A percentile compares a stretch with the other conserved stretches of the same genome.
Evolutionary conservation across 768 basidiomycete species (phyloP).

Genomic region (Tulasnella sp.): DNA sequence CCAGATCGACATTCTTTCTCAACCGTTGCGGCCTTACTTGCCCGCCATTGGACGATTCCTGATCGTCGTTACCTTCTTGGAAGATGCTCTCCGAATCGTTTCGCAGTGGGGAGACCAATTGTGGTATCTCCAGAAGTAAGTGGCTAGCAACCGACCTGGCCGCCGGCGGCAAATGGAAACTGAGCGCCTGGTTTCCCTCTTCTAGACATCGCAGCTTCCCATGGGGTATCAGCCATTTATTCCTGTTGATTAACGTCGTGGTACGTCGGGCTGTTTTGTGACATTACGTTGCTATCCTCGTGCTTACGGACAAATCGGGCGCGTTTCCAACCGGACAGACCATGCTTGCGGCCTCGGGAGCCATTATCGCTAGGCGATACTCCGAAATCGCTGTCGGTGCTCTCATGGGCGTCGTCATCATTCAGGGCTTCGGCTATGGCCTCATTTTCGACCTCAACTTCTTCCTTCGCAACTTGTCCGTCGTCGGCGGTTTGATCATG

Average conservation of each 20-base stretch:
- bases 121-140: constrained; percentile 96
- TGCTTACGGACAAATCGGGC: not conserved
- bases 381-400: constrained; percentile 90
- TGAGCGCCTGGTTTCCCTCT: constrained; percentile 30
- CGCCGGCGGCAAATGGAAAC: not conserved
- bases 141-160: constrained; percentile 34
- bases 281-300: not conserved
- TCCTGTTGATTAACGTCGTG: constrained; percentile 87
- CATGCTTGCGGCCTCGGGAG: constrained; percentile 83
- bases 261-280: constrained; percentile 55
- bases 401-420: constrained; percentile 86
- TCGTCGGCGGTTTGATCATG: constrained; percentile 98
- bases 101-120: constrained; percentile 97
- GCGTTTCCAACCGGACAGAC: constrained; percentile 53
- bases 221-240: constrained; percentile 92
- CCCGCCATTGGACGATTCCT: constrained; percentile 95
- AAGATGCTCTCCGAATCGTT: constrained; percentile 91
- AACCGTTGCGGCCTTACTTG: constrained; percentile 91
- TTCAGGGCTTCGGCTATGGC: constrained; percentile 98
- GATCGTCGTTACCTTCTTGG: constrained; percentile 97
- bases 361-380: constrained; percentile 83
- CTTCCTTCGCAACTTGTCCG: constrained; percentile 98
- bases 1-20: constrained; percentile 85
- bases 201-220: constrained; percentile 91
- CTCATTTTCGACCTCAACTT: constrained; percentile 99